phyloP scores from a whole-genome alignment of 805 yeast species.

The Starmerella vitae region DNA sequence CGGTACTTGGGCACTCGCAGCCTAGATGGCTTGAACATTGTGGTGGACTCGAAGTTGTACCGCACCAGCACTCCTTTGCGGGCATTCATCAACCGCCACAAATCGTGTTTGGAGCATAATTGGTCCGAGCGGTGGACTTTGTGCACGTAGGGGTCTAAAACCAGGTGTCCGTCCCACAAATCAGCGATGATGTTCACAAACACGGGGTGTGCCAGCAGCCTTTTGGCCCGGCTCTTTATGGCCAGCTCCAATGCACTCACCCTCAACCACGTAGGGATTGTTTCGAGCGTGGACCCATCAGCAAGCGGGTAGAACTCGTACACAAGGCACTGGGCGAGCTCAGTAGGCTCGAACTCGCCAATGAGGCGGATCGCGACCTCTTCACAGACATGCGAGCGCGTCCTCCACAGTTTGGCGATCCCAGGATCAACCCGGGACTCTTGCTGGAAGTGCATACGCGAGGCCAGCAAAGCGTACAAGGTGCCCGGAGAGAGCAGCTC shows the following conservation, averaged over 20 bases:
- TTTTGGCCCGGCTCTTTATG: slow-evolving; percentile 40
- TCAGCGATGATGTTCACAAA: slow-evolving; percentile 35
- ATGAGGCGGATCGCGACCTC: slow-evolving; percentile 39
- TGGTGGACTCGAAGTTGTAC: slow-evolving; percentile 27
- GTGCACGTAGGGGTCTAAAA: slow-evolving; percentile 29
- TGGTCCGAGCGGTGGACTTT: slow-evolving; percentile 25
- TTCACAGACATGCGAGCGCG: slow-evolving; percentile 42
- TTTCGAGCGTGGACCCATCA: slow-evolving; percentile 23
- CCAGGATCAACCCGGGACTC: slow-evolving; percentile 26
- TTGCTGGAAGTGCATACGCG: slow-evolving; percentile 29
- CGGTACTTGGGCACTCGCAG: slow-evolving; percentile 31
- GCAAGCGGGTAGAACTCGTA: slow-evolving; percentile 36
- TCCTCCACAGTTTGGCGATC: slow-evolving; percentile 27
- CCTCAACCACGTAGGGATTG: slow-evolving; percentile 30
- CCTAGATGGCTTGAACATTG: slow-evolving; percentile 29
- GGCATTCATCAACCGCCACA: slow-evolving; percentile 20
- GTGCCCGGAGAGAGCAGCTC: slow-evolving; percentile 25
- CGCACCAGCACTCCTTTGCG: slow-evolving; percentile 28
- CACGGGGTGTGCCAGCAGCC: slow-evolving; percentile 40
- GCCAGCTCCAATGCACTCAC: slow-evolving; percentile 38
- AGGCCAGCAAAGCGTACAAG: slow-evolving; percentile 31
- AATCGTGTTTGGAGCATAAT: slow-evolving; percentile 19
- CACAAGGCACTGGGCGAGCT: slow-evolving; percentile 36
- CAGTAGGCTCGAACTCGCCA: slow-evolving; percentile 31
- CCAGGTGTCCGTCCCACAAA: slow-evolving; percentile 41